These are phyloP conservation scores for Chalciporus pseudorubinellus DNA, from an alignment of 768 basidiomycete species.

Conservation along the genomic window DNA sequence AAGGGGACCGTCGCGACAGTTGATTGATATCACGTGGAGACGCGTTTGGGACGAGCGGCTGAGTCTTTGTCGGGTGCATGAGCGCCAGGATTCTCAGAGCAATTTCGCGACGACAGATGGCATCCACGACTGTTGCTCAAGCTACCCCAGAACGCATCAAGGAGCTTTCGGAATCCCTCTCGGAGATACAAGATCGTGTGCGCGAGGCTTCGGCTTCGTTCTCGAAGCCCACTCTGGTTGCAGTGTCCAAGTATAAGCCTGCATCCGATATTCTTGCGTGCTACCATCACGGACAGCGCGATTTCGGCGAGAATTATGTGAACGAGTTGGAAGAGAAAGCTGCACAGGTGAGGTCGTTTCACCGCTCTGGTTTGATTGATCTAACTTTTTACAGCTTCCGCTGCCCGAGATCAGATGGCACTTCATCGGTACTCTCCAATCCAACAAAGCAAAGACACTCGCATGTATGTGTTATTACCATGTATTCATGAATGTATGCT, in stretches of 20 bases:
- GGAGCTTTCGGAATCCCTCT: slow-evolving; percentile 54
- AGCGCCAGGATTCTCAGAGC: not conserved
- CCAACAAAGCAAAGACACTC: slow-evolving; percentile 89
- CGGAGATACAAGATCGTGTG: slow-evolving; percentile 52
- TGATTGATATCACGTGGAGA: slow-evolving; percentile 20
- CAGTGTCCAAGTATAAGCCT: slow-evolving; percentile 94
- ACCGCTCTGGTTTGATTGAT: slow-evolving; percentile 1
- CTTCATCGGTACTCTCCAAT: slow-evolving; percentile 92
- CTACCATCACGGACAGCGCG: slow-evolving; percentile 75
- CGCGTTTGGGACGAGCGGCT: not conserved
- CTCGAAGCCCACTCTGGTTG: slow-evolving; percentile 55
- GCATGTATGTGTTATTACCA: slow-evolving; percentile 52
- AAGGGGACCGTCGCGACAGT: not conserved
- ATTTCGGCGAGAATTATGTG: slow-evolving; percentile 98
- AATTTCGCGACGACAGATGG: slow-evolving; percentile 16
- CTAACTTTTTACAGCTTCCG: slow-evolving; percentile 54
- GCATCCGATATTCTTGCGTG: slow-evolving; percentile 82
- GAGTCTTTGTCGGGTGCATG: not conserved
- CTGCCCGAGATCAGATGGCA: slow-evolving; percentile 83
- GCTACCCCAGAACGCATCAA: slow-evolving; percentile 42
- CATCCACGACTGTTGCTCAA: slow-evolving; percentile 12
- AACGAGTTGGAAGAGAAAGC: slow-evolving; percentile 92
- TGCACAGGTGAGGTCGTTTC: slow-evolving; percentile 45
- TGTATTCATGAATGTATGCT: not conserved
- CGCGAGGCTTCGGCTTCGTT: slow-evolving; percentile 30